phyloP scores from a whole-genome alignment of 2,329 filamentous ascomycete species.

The Xylariaceae sp. region DNA sequence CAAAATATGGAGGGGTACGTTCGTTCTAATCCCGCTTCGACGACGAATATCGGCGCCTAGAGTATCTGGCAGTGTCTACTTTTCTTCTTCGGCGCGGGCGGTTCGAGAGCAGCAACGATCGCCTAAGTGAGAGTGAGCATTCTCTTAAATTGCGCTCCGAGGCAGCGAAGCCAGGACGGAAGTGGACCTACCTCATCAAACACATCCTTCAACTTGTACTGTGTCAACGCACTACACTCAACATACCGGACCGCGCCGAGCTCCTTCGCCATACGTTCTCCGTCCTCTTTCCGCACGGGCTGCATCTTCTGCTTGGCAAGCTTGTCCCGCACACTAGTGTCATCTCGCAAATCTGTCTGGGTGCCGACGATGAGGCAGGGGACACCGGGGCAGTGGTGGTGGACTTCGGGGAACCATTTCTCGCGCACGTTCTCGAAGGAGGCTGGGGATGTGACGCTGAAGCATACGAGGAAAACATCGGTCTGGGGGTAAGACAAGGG shows the following conservation, averaged over 20 bases:
- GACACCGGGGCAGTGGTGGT: constrained; percentile 96
- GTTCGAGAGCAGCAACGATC: constrained; percentile 91
- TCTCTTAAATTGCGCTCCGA: constrained; percentile 3
- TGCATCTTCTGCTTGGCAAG: constrained; percentile 93
- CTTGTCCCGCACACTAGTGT: constrained; percentile 82
- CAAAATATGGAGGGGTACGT: constrained; percentile 6
- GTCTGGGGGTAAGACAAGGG: constrained; percentile 97
- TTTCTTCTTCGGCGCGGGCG: constrained; percentile 75
- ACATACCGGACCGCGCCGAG: constrained; percentile 98
- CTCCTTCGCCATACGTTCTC: constrained; percentile 94
- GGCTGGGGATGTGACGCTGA: constrained; percentile 93
- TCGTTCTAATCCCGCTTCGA: constrained; percentile 1
- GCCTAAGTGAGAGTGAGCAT: constrained; percentile 52
- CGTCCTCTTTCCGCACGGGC: constrained; percentile 86
- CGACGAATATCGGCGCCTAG: constrained; percentile 36
- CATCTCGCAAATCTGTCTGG: constrained; percentile 92
- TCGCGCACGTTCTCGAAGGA: constrained; percentile 99
- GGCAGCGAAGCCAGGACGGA: neutral
- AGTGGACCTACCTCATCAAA: constrained; percentile 80
- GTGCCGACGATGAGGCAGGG: constrained; percentile 97
- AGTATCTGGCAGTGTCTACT: constrained; percentile 65
- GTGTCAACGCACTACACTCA: constrained; percentile 94
- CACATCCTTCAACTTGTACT: constrained; percentile 98
- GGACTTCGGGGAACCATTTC: constrained; percentile 98
- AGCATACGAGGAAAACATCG: constrained; percentile 98